Evolutionary conservation across 345 rosid genomes (phyloP).

Genomic region (Dovyalis caffra): DNA sequence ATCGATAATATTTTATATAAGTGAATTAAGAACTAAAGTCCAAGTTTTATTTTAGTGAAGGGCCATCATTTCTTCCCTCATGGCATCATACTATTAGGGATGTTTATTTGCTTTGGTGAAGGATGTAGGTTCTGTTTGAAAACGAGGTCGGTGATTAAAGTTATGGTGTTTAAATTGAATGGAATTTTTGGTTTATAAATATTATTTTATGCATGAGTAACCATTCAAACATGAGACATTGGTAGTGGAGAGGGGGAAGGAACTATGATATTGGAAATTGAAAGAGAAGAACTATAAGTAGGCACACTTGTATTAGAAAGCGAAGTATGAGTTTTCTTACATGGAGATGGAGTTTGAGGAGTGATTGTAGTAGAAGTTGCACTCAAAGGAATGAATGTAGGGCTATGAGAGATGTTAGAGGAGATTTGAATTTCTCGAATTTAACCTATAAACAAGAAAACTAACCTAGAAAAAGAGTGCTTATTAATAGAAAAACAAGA

Average conservation of each 20-base stretch:
- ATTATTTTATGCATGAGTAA: neutral
- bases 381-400: neutral
- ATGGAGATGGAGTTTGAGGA: neutral
- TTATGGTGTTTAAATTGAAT: neutral
- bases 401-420: no score
- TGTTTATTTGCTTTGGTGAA: neutral
- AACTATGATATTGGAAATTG: no score
- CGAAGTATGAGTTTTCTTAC: neutral
- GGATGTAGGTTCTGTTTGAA: neutral
- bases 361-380: neutral
- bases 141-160: neutral
- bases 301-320: no score
- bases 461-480: neutral
- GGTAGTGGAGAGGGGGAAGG: neutral
- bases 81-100: neutral
- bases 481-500: neutral
- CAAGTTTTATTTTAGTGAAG: neutral
- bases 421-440: neutral
- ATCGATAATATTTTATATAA: neutral
- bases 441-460: neutral
- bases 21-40: neutral
- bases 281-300: no score
- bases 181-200: no score
- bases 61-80: neutral
- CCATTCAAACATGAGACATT: neutral